Base-by-base conservation (phyloP, 1,284 basidiomycete species). In the Schizopora paradoxa region DNA sequence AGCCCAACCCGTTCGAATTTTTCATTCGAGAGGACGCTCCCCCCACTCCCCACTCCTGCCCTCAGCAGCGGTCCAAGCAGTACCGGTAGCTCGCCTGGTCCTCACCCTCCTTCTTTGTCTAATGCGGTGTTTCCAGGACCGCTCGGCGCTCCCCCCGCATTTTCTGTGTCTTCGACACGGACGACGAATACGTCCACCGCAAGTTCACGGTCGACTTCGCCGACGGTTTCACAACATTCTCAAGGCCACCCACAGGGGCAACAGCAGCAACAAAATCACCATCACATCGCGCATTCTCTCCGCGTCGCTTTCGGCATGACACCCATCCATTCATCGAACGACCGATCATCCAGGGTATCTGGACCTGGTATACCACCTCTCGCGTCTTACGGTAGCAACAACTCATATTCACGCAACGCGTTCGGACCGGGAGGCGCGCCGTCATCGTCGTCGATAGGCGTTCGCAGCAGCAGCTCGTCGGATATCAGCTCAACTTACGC, bases 221-320 rank as follows among this genome's bases (percentile, higher is more conserved):
- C 76, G 6, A 61, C 69, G 53, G 43, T 47, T 19, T 48, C 29
- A 37, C n/a, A 51, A 14, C 25, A 47, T n/a, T n/a, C 54, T 23
- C 54, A 53, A 19, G 45, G 45, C 35, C 40, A 41, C n/a, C 25
- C 23, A 27, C 29, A 47, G 33, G 49, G 57, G 37, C 39, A 55
- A 51, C 23, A 11, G 32, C 16, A 33, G 31, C 38, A 28, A 39
- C 60, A 61, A 27, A 62, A 66, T 42, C 74, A 80, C 48, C 78
- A 77, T 56, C 80, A 87, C 63, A 74, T 90, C 33, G 86, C 82
- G 4, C 82, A 86, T 56, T 86, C 82, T 2, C 83, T 93, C 14
- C 79, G 86, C 27, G 72, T 82, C 21, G 90, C 90, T 34, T 93
- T 93, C 56, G 87, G 85, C 5, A 92, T 92, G 87, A 91, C 90